Base-by-base conservation (phyloP, 805 yeast genomes). In the Tetrapisispora phaffii region DNA sequence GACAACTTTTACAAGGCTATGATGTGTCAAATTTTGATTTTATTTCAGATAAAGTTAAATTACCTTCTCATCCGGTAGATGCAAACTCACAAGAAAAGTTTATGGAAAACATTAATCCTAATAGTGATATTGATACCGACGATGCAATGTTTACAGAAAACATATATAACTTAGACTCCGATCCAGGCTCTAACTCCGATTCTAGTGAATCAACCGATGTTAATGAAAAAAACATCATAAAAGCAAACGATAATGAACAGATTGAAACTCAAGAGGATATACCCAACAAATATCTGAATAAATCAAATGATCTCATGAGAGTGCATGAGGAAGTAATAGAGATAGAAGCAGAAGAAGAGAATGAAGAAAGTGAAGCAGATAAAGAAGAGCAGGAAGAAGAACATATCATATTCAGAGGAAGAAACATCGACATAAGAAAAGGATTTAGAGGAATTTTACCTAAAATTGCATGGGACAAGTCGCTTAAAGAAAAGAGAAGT, bases 361-460 rank as follows among this genome's bases (percentile, higher is more conserved):
- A 44, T 13, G 41, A 23, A 17, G 33, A 23, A 12, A 16, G 2
- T 10, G 44, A 19, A 8, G 17, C 31, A 15, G 21, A 2, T n/a
- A 33, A 41, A 5, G 22, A 26, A 12, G 43, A 33, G 2, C 15
- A 22, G 9, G 48, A 41, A 17, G 33, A 22, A 6, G 52, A 48
- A n/a, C 45, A 50, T 6, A 44, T 56, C 3, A 17, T 47, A 15
- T 61, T 58, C 31, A 53, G 67, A 52, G 67, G 67, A 8, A 50
- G 52, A 34, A 46, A 47, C 16, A 31, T 62, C 2, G 57, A 53
- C 39, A 38, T 63, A 19, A 56, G 51, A 39, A 57, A 55, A 4
- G 67, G 64, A 1, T 63, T 56, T 39, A 50, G 57, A 26, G 67
- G 67, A 17, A 51, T 63, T 16, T 46, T 63, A 17, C 67, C 67